These are phyloP conservation scores for Odonthalia washingtoniensis DNA, from an alignment of 31 red algal genomes.

Conservation along the genomic window DNA sequence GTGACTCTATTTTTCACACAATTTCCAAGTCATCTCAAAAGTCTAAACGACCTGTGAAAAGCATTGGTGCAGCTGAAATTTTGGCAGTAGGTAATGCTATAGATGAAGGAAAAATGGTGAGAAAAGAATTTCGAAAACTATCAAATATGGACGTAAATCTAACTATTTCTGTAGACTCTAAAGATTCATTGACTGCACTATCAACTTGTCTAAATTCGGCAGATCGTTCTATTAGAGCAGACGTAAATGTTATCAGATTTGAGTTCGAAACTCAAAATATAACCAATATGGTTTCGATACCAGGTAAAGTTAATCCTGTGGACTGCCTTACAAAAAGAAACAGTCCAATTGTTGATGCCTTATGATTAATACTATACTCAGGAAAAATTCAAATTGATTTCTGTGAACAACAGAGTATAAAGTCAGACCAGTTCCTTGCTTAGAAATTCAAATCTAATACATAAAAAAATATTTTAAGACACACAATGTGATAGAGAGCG, in stretches of 20 bases:
- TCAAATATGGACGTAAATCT: neutral
- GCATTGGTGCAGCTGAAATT: no score
- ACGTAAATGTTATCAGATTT: no score
- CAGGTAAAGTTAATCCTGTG: neutral
- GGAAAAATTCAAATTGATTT: neutral
- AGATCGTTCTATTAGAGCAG: neutral
- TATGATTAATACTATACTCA: neutral
- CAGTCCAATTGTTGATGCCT: neutral
- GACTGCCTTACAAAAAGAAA: no score
- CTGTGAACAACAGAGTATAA: neutral
- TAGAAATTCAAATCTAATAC: no score
- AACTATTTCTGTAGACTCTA: neutral
- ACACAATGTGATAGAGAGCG: no score
- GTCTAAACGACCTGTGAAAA: no score
- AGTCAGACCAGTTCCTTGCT: no score
- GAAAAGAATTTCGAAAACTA: neutral
- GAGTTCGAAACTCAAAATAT: neutral
- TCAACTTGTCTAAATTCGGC: constrained; percentile 11
- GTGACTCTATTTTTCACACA: neutral
- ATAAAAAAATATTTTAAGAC: no score
- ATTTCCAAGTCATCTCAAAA: neutral
- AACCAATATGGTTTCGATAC: neutral
- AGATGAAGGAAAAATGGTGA: no score
- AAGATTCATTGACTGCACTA: no score
- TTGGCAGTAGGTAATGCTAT: no score